phyloP scores from a whole-genome alignment of 331 rosid genomes.

The Rosa hybrid region DNA sequence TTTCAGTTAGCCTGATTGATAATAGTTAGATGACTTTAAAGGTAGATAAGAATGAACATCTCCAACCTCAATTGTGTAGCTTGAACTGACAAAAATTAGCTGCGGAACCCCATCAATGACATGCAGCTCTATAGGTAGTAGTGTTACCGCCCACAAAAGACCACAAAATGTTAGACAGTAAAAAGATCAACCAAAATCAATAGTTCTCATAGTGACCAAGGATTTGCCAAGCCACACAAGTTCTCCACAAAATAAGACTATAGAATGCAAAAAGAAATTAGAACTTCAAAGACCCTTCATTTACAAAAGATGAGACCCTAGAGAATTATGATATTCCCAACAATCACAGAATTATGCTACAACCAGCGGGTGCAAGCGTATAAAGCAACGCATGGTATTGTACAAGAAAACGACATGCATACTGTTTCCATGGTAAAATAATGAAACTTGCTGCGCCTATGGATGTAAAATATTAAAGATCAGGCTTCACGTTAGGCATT shows the following conservation, averaged over 20 bases:
- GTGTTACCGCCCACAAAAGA: conserved; percentile 26
- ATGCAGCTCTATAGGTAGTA: conserved; percentile 70
- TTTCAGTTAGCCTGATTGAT: conserved; percentile 22
- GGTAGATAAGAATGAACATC: conserved; percentile 19
- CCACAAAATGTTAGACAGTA: conserved; percentile 13
- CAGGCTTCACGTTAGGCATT: neutral
- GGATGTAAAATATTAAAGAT: neutral
- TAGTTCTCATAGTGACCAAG: neutral
- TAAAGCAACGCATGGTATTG: neutral
- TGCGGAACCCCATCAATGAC: conserved; percentile 95
- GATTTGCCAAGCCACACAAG: neutral
- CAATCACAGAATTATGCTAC: neutral
- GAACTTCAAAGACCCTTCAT: neutral
- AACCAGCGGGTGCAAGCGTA: neutral
- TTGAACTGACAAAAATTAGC: conserved; percentile 83
- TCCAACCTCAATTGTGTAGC: conserved; percentile 92
- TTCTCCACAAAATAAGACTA: neutral
- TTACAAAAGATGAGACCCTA: neutral
- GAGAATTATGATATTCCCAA: neutral
- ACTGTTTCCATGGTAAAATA: neutral
- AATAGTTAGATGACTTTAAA: neutral
- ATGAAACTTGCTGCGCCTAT: neutral
- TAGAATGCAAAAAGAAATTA: neutral
- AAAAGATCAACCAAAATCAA: neutral
- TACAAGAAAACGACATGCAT: neutral